Evolutionary conservation across 169 alveolate genomes (phyloP).

Genomic region (Prorocentrum cordatum): DNA sequence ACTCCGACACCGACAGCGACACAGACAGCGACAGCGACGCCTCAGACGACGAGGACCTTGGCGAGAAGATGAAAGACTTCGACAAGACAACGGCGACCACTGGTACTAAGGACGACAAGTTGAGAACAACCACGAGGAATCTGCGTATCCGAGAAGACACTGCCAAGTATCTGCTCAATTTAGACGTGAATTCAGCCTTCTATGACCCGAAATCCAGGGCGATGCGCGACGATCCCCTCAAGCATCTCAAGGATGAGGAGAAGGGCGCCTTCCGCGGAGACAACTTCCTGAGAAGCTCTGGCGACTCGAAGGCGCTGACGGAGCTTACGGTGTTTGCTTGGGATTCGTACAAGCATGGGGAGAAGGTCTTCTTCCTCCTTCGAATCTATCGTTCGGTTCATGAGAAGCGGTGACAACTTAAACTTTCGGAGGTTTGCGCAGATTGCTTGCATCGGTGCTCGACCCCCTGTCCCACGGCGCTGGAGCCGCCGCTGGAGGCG

Average conservation of each 20-base stretch:
- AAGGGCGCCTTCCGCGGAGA: slow-evolving; percentile 82
- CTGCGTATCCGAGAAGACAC: slow-evolving; percentile 94
- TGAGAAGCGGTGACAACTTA: no score
- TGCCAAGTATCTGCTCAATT: slow-evolving; percentile 90
- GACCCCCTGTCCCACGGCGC: no score
- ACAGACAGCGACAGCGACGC: slow-evolving; percentile 73
- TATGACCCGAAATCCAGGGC: slow-evolving; percentile 90
- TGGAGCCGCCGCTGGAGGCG: no score
- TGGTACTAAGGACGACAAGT: slow-evolving; percentile 78
- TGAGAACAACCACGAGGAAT: slow-evolving; percentile 83
- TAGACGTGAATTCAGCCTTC: slow-evolving; percentile 90
- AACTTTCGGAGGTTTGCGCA: no score
- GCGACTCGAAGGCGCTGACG: slow-evolving; percentile 28
- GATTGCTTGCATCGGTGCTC: no score
- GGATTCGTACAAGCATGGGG: slow-evolving; percentile 84
- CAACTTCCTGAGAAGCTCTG: slow-evolving; percentile 76
- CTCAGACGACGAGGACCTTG: slow-evolving; percentile 61
- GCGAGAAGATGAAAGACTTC: slow-evolving; percentile 62
- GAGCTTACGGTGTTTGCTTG: slow-evolving; percentile 80
- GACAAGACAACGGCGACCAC: slow-evolving; percentile 74
- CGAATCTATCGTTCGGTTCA: no score
- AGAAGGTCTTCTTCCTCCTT: slow-evolving; percentile 73
- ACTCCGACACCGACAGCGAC: slow-evolving; percentile 71
- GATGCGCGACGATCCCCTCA: slow-evolving; percentile 89
- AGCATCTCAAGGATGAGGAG: slow-evolving; percentile 72